phyloP scores from a whole-genome alignment of 805 yeast species.

The Ogataea pilisensis region DNA sequence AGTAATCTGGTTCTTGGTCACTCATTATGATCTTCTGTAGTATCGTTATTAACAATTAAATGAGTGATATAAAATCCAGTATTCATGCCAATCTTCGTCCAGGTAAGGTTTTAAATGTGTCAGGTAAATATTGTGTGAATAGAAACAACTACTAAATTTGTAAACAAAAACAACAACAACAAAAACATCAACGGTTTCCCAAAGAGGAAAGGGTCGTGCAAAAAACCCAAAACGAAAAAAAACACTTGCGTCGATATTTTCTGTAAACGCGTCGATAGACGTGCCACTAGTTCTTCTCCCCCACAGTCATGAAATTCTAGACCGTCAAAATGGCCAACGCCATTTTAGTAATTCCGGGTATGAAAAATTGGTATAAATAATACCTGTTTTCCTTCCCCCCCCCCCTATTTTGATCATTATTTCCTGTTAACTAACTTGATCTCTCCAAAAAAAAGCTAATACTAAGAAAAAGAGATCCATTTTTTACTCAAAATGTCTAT shows the following conservation, averaged over 20 bases:
- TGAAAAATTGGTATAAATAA: too few species aligned
- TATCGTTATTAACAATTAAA: too few species aligned
- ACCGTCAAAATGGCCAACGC: not conserved
- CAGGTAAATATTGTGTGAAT: not conserved
- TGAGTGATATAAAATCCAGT: too few species aligned
- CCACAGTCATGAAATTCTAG: too few species aligned
- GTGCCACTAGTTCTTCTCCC: not conserved
- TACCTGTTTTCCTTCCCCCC: too few species aligned
- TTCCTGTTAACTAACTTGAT: too few species aligned
- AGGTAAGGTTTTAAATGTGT: not conserved
- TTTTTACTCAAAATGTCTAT: constrained; percentile 65
- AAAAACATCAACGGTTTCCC: not conserved
- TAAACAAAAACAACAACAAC: not conserved
- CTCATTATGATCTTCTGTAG: constrained; percentile 13
- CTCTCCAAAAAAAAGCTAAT: too few species aligned
- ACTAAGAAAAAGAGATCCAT: too few species aligned
- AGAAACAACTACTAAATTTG: not conserved
- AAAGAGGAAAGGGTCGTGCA: not conserved
- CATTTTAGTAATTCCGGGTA: too few species aligned
- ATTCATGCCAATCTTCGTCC: too few species aligned
- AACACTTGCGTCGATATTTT: not conserved
- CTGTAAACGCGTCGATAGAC: not conserved
- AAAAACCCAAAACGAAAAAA: too few species aligned
- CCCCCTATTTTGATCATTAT: too few species aligned
- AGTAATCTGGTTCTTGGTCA: constrained; percentile 54